phyloP scores from a whole-genome alignment of 208 protist genomes.

The Hexamita inflata region DNA sequence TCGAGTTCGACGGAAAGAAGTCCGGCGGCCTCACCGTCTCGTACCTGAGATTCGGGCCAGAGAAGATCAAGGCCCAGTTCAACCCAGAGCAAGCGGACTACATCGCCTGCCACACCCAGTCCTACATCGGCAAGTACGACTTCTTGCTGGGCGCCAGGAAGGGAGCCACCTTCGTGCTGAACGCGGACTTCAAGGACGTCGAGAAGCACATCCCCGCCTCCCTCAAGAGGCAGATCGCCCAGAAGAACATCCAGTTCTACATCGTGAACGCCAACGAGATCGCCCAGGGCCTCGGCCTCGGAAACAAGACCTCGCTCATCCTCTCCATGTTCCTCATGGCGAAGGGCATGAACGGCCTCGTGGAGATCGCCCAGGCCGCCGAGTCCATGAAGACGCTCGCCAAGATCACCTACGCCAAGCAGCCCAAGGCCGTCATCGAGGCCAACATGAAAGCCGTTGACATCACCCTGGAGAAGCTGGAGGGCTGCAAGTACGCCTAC shows the following conservation, averaged over 20 bases:
- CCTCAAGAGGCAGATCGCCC: constrained; percentile 46
- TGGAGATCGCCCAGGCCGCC: background rate
- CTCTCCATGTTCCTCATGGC: background rate
- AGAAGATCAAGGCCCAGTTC: constrained; percentile 51
- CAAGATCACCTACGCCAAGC: constrained; percentile 28
- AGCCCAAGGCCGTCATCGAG: constrained; percentile 22
- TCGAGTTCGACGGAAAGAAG: constrained; percentile 58
- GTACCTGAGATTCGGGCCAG: constrained; percentile 49
- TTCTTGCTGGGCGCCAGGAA: background rate
- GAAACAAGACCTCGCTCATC: background rate
- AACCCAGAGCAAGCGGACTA: constrained; percentile 51
- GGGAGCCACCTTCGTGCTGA: background rate
- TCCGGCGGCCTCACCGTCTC: constrained; percentile 53
- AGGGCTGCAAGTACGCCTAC: constrained; percentile 2
- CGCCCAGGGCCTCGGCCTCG: constrained; percentile 39
- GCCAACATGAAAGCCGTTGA: constrained; percentile 35
- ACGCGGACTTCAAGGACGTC: background rate
- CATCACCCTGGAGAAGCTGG: background rate
- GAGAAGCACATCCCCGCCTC: constrained; percentile 43
- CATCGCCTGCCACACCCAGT: constrained; percentile 50
- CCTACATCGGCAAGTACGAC: constrained; percentile 45
- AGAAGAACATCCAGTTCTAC: constrained; percentile 42
- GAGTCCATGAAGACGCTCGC: constrained; percentile 25
- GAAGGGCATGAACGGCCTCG: background rate
- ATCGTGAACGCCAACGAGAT: constrained; percentile 50